Conservation (phyloP, 225 moss, liverwort and hornwort genomes). For the Pseudoscleropodium purum region DNA sequence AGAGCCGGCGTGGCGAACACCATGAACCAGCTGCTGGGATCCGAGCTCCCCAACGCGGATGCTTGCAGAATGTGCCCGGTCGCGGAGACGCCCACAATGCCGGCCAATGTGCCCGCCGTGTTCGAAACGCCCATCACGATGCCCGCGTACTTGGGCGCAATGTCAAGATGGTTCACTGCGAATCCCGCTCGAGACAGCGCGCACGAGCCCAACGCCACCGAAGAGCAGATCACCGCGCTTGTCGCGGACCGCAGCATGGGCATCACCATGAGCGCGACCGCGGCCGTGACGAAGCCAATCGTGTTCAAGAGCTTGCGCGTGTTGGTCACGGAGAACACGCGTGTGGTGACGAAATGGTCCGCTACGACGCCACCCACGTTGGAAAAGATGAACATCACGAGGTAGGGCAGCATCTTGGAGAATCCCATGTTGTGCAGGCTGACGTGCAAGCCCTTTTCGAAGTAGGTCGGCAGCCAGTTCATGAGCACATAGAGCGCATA, state of each 20-base stretch:
- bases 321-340: conserved; percentile 67
- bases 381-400: conserved; percentile 95
- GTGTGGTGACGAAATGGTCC: conserved; percentile 66
- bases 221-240: conserved; percentile 82
- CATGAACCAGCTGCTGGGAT: conserved; percentile 85
- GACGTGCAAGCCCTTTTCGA: conserved; percentile 70
- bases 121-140: conserved; percentile 99
- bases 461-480: conserved; percentile 99
- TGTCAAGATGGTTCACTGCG: conserved; percentile 95
- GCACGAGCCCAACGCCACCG: conserved; percentile 88
- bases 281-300: conserved; percentile 69
- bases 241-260: conserved; percentile 58
- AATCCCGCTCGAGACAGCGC: conserved; percentile 88
- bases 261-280: conserved; percentile 77
- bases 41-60: conserved; percentile 58
- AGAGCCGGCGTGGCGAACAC: conserved; percentile 89
- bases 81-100: conserved; percentile 88
- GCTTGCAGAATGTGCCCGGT: conserved; percentile 85
- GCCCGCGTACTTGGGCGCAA: conserved; percentile 87
- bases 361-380: conserved; percentile 91
- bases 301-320: conserved; percentile 87
- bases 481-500: conserved; percentile 92
- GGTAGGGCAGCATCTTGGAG: conserved; percentile 84
- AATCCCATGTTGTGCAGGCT: conserved; percentile 82
- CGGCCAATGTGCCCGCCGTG: conserved; percentile 93